Evolutionary conservation across 257 asterid genomes (phyloP).

Genomic region (Ligustrum vulgare): DNA sequence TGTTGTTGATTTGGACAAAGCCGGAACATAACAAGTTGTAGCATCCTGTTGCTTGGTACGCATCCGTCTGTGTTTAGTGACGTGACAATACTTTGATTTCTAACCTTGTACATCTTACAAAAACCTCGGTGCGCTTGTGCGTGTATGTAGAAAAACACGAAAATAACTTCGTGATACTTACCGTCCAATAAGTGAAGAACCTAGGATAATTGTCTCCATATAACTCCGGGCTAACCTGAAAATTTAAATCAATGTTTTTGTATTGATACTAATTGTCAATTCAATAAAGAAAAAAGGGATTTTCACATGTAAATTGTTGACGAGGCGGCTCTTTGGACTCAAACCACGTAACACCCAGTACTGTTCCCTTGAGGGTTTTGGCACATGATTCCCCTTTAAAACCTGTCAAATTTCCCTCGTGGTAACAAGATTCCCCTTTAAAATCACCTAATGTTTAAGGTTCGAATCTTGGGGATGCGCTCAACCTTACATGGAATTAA

Average conservation of each 20-base stretch:
- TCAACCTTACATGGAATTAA: too few relatives aligned
- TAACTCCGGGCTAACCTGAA: conserved; percentile 81
- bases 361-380: too few relatives aligned
- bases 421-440: too few relatives aligned
- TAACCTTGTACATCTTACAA: neutral
- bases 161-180: conserved; percentile 28
- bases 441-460: too few relatives aligned
- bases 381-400: too few relatives aligned
- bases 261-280: conserved; percentile 14
- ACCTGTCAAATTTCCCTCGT: too few relatives aligned
- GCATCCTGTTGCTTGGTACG: conserved; percentile 96
- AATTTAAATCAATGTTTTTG: neutral
- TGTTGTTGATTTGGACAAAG: conserved; percentile 78
- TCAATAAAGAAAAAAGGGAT: neutral
- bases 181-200: conserved; percentile 94
- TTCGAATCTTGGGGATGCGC: too few relatives aligned
- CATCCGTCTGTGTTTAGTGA: conserved; percentile 61
- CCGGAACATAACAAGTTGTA: conserved; percentile 91
- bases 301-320: neutral
- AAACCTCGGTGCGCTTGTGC: neutral
- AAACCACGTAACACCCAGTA: too few relatives aligned
- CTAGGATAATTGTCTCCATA: conserved; percentile 90
- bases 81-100: neutral
- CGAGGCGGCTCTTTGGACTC: too few relatives aligned
- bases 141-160: neutral